These are phyloP conservation scores for Phyllachora maydis DNA, from an alignment of 2,329 filamentous ascomycete species.

Conservation along the genomic window DNA sequence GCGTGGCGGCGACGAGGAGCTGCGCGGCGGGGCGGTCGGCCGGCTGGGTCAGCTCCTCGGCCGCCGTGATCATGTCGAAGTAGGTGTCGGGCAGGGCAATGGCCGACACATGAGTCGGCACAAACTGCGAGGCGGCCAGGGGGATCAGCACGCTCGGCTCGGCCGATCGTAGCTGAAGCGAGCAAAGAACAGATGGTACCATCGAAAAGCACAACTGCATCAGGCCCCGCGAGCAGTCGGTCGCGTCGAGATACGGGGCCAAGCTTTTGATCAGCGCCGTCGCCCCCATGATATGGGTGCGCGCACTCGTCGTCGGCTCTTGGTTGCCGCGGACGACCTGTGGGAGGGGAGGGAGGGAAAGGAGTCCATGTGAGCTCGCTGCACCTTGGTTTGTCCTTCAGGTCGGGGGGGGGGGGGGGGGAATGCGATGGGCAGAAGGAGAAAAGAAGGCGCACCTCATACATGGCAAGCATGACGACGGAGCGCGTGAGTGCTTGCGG, in stretches of 20 bases:
- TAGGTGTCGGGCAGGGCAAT: slow-evolving; percentile 17
- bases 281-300: slow-evolving; percentile 37
- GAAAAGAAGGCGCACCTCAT: slow-evolving; percentile 23
- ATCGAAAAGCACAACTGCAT: slow-evolving; percentile 35
- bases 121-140: slow-evolving; percentile 20
- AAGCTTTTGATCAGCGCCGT: slow-evolving; percentile 31
- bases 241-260: slow-evolving; percentile 15
- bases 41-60: slow-evolving; percentile 12
- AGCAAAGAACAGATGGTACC: slow-evolving; percentile 14
- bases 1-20: slow-evolving; percentile 17
- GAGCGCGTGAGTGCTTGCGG: slow-evolving; percentile 25
- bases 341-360: too few relatives aligned
- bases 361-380: neutral
- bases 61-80: slow-evolving; percentile 20
- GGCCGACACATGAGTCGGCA: slow-evolving; percentile 19
- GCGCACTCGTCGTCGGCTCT: slow-evolving; percentile 25
- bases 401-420: slow-evolving; percentile 1
- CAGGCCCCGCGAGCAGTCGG: slow-evolving; percentile 27
- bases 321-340: slow-evolving; percentile 25
- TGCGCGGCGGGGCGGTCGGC: slow-evolving; percentile 17
- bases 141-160: slow-evolving; percentile 4
- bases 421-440: neutral
- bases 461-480: slow-evolving; percentile 37
- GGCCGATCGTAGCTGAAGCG: slow-evolving; percentile 3
- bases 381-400: neutral